Conservation (phyloP, 1,284 basidiomycete genomes). For the Ustilago crameri region DNA sequence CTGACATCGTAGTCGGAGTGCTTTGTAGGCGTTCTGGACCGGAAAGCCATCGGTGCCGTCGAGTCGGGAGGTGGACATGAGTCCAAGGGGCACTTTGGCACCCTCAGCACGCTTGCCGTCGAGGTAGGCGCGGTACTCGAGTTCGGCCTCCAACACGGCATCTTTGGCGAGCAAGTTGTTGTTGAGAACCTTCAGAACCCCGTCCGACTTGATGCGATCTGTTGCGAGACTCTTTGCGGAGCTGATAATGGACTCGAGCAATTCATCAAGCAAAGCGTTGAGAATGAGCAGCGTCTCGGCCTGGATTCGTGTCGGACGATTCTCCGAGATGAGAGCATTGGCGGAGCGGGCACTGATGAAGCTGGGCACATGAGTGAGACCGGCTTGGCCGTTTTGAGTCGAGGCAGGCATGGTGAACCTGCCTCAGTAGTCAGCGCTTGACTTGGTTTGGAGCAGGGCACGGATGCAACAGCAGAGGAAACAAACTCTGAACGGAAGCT, state of each 20-base stretch:
- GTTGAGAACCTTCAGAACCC: constrained; percentile 56
- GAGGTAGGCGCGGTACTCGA: constrained; percentile 58
- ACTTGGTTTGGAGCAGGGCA: background rate
- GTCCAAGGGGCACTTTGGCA: constrained; percentile 56
- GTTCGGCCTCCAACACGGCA: constrained; percentile 62
- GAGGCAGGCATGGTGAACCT: constrained; percentile 17
- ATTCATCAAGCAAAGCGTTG: constrained; percentile 59
- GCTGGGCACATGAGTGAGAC: constrained; percentile 25
- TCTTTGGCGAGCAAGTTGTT: constrained; percentile 61
- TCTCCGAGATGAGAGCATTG: constrained; percentile 59
- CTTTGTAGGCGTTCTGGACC: constrained; percentile 57
- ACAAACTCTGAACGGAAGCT: too few species aligned
- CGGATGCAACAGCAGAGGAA: too few species aligned
- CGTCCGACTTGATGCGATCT: constrained; percentile 64
- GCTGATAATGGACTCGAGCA: constrained; percentile 54
- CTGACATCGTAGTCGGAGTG: constrained; percentile 54
- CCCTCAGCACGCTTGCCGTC: constrained; percentile 61
- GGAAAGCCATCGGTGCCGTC: constrained; percentile 61
- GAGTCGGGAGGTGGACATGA: constrained; percentile 59
- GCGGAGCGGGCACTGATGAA: constrained; percentile 61
- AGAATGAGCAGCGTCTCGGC: constrained; percentile 55
- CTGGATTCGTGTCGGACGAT: constrained; percentile 62
- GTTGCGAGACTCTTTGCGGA: constrained; percentile 59
- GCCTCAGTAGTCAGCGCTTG: background rate
- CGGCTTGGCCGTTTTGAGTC: constrained; percentile 3